Base-by-base conservation (phyloP, 179 eudicot genomes). In the Corrigiola litoralis region DNA sequence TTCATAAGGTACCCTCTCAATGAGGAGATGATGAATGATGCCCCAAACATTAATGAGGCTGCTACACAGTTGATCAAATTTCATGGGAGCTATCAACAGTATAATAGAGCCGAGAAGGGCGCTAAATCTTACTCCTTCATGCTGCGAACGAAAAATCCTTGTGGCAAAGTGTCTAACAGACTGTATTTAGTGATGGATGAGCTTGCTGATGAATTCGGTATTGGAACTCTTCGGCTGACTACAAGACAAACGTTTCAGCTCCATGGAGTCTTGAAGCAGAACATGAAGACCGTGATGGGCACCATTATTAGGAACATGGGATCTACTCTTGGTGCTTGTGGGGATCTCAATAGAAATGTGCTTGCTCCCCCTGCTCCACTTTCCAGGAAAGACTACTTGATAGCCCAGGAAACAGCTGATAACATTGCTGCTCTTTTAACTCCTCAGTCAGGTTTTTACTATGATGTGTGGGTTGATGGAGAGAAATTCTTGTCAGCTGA, bases 381-480 rank as follows among this genome's bases (percentile, higher is more conserved):
- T 72, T 75, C 68, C 1, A 80, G 76, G 61, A 95, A 95, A 79
- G 99, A 95, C 72, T 95, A 95, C 69, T 74, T 91, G 66, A 73
- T 88, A 76, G 96, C 97, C 7, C 96, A 95, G 57, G 69, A 86
- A 52, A 95, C 96, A 20, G 99, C 99, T 4, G 99, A 95, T 20
- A 82, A 91, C 64, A 91, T 95, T 69, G 99, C 99, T 50, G 82
- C 97, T 2, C 86, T 95, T 1, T 72, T 95, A 42, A 86, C 97
- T 55, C 99, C 99, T 32, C 99, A 95, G 63, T 95, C 99, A 13
- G 99, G 99, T 14, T 90, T 91, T 71, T 95, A 95, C 72, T 95
- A 95, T 74, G 99, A 95, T 66, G 88, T 91, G 82, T 95, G 99
- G 99, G 96, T 95, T 47, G 99, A 91, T 81, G 99, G 99, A 44